These are phyloP conservation scores for Erythrophleum fordii DNA, from an alignment of 306 rosid species.

Conservation along the genomic window DNA sequence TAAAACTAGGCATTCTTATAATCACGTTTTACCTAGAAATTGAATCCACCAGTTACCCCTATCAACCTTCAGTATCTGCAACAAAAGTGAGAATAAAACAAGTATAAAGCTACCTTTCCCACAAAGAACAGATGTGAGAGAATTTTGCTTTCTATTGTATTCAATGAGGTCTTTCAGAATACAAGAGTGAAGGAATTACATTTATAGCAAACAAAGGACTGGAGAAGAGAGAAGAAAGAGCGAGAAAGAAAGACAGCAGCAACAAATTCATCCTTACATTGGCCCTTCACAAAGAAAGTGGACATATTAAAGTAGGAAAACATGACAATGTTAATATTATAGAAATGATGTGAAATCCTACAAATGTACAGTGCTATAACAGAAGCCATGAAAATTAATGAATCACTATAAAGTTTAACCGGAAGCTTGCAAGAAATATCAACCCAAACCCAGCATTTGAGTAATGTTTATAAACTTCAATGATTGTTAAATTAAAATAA, in stretches of 20 bases:
- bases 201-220: conserved; percentile 2
- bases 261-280: conserved; percentile 91
- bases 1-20: neutral
- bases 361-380: conserved; percentile 70
- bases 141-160: conserved; percentile 81
- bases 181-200: conserved; percentile 22
- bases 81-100: conserved; percentile 18
- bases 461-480: neutral
- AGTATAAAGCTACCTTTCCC: conserved; percentile 58
- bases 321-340: conserved; percentile 1
- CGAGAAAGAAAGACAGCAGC: conserved; percentile 83
- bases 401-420: conserved; percentile 68
- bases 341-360: conserved; percentile 31
- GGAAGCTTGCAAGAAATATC: conserved; percentile 79
- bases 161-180: conserved; percentile 59
- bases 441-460: conserved; percentile 55
- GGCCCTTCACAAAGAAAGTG: conserved; percentile 57
- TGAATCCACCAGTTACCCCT: conserved; percentile 92
- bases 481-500: neutral
- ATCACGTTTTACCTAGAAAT: conserved; percentile 68
- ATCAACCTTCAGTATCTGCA: conserved; percentile 79
- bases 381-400: conserved; percentile 65
- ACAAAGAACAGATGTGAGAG: conserved; percentile 70
- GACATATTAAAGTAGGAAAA: conserved; percentile 18
- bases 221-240: conserved; percentile 37